phyloP scores from a whole-genome alignment of 164 flowering plant genomes.

The Magnolia kwangsiensis region DNA sequence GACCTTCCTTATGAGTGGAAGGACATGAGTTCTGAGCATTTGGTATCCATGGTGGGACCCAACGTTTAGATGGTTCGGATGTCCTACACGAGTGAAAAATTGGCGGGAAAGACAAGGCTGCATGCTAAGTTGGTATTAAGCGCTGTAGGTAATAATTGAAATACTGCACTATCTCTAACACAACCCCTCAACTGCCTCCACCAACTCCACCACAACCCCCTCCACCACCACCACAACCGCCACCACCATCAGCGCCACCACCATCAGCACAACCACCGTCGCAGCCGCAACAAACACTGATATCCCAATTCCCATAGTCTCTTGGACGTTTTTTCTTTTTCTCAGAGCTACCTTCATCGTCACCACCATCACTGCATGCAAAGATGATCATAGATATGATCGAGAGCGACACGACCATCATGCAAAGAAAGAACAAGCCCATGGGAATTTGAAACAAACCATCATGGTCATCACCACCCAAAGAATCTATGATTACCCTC shows the following conservation, averaged over 20 bases:
- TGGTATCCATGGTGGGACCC: too few species aligned
- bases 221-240: neutral
- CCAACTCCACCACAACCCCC: constrained; percentile 1
- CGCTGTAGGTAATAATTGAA: too few species aligned
- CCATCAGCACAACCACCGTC: neutral
- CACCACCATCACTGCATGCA: neutral
- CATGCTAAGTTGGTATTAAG: too few species aligned
- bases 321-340: too few species aligned
- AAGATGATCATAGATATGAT: constrained; percentile 4
- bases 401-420: neutral
- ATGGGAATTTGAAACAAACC: neutral
- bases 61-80: too few species aligned
- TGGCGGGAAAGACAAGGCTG: too few species aligned
- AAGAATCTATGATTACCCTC: too few species aligned
- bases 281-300: neutral
- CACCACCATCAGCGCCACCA: neutral
- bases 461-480: neutral
- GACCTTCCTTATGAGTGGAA: too few species aligned
- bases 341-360: neutral
- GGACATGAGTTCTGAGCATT: too few species aligned
- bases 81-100: too few species aligned
- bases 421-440: neutral
- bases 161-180: neutral
- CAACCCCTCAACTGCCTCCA: neutral
- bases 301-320: neutral